Percentiles rank a stretch among this genome's conserved stretches.
phyloP scores from a whole-genome alignment of 345 rosid species.

The Chamaenerion angustifolium region DNA sequence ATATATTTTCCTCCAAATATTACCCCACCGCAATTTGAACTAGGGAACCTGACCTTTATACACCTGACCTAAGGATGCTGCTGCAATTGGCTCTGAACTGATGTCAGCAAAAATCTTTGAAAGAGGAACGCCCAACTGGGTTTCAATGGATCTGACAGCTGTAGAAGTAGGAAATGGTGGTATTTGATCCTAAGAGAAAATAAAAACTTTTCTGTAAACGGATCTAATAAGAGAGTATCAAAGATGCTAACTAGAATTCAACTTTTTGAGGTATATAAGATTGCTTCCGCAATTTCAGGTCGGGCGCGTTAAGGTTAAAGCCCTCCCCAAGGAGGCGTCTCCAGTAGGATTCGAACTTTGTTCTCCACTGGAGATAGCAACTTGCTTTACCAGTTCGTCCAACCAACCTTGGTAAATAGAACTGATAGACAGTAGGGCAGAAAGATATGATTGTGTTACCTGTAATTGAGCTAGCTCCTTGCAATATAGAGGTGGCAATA shows the following conservation, averaged over 20 bases:
- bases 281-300: too few relatives aligned
- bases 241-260: not conserved
- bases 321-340: too few relatives aligned
- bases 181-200: conserved; percentile 63
- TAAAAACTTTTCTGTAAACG: conserved; percentile 5
- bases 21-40: conserved; percentile 2
- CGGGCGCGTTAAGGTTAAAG: too few relatives aligned
- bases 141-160: conserved; percentile 75
- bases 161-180: conserved; percentile 74
- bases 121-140: conserved; percentile 57
- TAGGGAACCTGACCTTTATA: conserved; percentile 63
- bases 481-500: conserved; percentile 71
- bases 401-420: too few relatives aligned
- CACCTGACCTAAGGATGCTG: conserved; percentile 97
- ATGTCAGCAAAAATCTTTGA: conserved; percentile 74
- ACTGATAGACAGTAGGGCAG: not conserved
- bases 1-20: not conserved
- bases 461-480: conserved; percentile 94
- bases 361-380: too few relatives aligned
- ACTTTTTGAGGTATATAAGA: too few relatives aligned
- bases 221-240: conserved; percentile 1
- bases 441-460: conserved; percentile 19
- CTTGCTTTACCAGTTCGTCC: too few relatives aligned
- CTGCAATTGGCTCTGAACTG: conserved; percentile 76
- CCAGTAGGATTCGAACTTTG: too few relatives aligned